phyloP scores from a whole-genome alignment of 108 stramenopile genomes.

The Asterionellopsis glacialis region DNA sequence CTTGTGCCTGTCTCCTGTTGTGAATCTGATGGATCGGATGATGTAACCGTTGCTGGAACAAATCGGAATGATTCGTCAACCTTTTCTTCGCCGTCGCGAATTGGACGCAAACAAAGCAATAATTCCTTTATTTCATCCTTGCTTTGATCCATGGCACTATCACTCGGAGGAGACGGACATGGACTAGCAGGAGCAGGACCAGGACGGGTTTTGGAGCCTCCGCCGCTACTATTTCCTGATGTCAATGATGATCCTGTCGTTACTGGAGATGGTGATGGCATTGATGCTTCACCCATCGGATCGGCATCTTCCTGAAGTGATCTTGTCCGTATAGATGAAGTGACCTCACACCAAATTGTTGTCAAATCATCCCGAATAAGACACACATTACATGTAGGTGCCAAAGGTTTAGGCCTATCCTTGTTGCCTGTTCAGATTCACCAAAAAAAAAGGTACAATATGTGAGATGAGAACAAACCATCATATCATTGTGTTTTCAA shows the following conservation, averaged over 20 bases:
- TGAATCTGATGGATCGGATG: background rate
- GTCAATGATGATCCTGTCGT: background rate
- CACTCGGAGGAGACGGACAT: background rate
- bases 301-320: slow-evolving; percentile 31
- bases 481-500: no score
- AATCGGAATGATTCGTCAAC: slow-evolving; percentile 54
- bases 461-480: background rate
- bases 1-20: slow-evolving; percentile 14
- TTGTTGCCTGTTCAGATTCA: slow-evolving; percentile 11
- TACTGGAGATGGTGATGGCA: background rate
- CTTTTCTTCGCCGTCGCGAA: slow-evolving; percentile 60
- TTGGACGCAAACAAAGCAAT: slow-evolving; percentile 73
- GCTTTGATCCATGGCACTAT: slow-evolving; percentile 5
- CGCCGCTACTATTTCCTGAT: background rate
- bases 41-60: slow-evolving; percentile 4
- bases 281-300: slow-evolving; percentile 1
- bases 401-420: slow-evolving; percentile 48
- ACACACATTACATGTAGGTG: slow-evolving; percentile 67
- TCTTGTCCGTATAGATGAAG: slow-evolving; percentile 66
- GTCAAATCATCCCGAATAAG: slow-evolving; percentile 72
- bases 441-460: background rate
- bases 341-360: slow-evolving; percentile 85
- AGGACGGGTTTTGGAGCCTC: background rate
- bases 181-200: slow-evolving; percentile 9
- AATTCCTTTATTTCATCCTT: slow-evolving; percentile 42